These are phyloP conservation scores for Salix udensis DNA, from an alignment of 345 rosid species.

Conservation along the genomic window DNA sequence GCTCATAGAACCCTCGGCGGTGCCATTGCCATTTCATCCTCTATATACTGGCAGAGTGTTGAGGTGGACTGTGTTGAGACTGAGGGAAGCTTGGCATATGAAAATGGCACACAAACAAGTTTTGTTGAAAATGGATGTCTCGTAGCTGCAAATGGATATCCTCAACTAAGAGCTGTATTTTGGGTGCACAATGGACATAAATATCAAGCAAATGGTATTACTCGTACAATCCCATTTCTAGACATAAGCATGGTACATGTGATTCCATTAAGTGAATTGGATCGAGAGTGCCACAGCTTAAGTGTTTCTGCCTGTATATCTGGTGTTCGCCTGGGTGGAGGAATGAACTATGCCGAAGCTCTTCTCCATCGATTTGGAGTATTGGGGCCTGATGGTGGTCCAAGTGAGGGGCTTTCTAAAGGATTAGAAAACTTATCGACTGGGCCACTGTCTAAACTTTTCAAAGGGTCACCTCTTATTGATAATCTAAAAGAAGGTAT, in stretches of 20 bases:
- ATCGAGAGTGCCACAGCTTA: conserved; percentile 81
- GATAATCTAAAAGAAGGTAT: conserved; percentile 48
- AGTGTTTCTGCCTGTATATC: conserved; percentile 73
- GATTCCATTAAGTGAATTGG: conserved; percentile 78
- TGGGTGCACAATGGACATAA: conserved; percentile 67
- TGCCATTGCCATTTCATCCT: conserved; percentile 85
- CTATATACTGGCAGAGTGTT: conserved; percentile 68
- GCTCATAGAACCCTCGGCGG: conserved; percentile 96
- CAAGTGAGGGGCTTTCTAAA: conserved; percentile 78
- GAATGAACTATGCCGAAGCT: conserved; percentile 88
- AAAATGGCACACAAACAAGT: conserved; percentile 25
- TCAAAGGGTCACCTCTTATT: conserved; percentile 55
- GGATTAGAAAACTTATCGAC: conserved; percentile 73
- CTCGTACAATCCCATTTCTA: conserved; percentile 52
- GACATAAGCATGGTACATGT: conserved; percentile 72
- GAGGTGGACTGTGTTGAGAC: conserved; percentile 84
- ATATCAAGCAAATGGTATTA: conserved; percentile 38
- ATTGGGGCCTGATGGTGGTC: conserved; percentile 89
- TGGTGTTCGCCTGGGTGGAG: conserved; percentile 92
- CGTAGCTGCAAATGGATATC: conserved; percentile 37
- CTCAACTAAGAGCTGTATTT: conserved; percentile 74
- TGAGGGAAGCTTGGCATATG: conserved; percentile 39
- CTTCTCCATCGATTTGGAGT: conserved; percentile 90
- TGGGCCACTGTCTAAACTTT: conserved; percentile 82
- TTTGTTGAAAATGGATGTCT: conserved; percentile 38